Percentiles rank a stretch among this genome's conserved stretches.
Conservation (phyloP, 139 green algal species). For the Chlorella sp. region DNA sequence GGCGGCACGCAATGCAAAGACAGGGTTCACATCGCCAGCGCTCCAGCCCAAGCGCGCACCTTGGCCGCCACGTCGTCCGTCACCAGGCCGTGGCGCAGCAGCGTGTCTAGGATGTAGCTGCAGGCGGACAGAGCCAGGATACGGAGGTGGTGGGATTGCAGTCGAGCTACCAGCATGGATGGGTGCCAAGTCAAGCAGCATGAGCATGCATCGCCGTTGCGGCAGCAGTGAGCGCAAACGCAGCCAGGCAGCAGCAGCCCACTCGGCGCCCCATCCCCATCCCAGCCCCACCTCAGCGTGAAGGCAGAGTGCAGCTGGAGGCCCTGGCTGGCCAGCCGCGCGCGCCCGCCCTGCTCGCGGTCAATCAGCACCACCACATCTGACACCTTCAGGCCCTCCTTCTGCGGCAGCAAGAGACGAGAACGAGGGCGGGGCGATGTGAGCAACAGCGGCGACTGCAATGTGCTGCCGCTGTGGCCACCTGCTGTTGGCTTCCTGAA, state of each 20-base stretch:
- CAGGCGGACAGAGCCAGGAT: slow-evolving; percentile 47
- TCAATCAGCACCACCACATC: slow-evolving; percentile 98
- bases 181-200: too few relatives aligned
- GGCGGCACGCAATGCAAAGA: too few relatives aligned
- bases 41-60: slow-evolving; percentile 44
- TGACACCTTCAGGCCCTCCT: slow-evolving; percentile 84
- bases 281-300: slow-evolving; percentile 62
- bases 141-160: too few relatives aligned
- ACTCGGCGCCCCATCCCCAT: too few relatives aligned
- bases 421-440: neutral
- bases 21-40: neutral
- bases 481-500: too few relatives aligned
- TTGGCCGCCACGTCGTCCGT: slow-evolving; percentile 58
- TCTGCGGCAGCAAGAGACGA: slow-evolving; percentile 43
- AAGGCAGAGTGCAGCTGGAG: slow-evolving; percentile 90
- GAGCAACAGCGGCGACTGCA: too few relatives aligned
- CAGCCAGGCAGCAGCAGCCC: too few relatives aligned
- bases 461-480: too few relatives aligned
- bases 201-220: too few relatives aligned
- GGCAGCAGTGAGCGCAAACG: too few relatives aligned
- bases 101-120: slow-evolving; percentile 73
- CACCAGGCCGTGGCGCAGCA: slow-evolving; percentile 71
- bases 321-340: slow-evolving; percentile 73
- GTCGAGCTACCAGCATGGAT: too few relatives aligned
- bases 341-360: slow-evolving; percentile 94